Evolutionary conservation across 2,329 filamentous ascomycete genomes (phyloP), one percentile per base, ranked within the genome.

Genomic region (Raffaelea ambrosiae): DNA sequence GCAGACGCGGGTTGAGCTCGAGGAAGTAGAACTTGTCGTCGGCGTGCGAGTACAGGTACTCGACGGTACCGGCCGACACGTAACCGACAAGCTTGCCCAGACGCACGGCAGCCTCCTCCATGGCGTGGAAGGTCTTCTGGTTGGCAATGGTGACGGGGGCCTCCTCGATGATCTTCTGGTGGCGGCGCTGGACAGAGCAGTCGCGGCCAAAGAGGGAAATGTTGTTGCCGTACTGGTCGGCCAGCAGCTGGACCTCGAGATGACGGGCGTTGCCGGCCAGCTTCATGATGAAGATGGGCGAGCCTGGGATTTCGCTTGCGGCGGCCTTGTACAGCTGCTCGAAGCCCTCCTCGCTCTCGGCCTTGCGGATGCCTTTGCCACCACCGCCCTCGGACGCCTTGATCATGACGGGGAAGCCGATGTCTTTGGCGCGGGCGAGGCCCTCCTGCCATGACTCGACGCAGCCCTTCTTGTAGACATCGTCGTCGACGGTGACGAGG

Each of bases 251-350:
- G 50, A 98, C 94, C 70, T 98, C 93, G 71, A 98, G 74, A 77
- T 98, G 93, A 58, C 93, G 79, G 38, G 93, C 93, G 64, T 95
- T 95, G 58, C 91, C 93, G 44, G 93, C 93, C 54, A 98, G 76
- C 81, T 98, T 96, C 93, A 98, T 98, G 72, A 98, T 95, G 78
- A 98, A 98, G 69, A 98, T 98, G 57, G 94, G 93, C 26, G 93
- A 98, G 43, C 94, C 94, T 11, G 93, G 94, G 57, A 98, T 97
- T 68, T 98, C 94, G 66, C 85, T 95, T 5, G 93, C 90, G 20
- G 94, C 93, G 41, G 91, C 93, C 68, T 94, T 93, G 77, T 97
- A 98, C 41, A 97, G 75, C 57, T 77, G 74, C 63, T 85, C 77
- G 60, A 98, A 98, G 54, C 86, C 83, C 39, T 91, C 84, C 65